Evolutionary conservation across 371 early-diverging fungal genomes (phyloP).

Genomic region (Circinella minor): DNA sequence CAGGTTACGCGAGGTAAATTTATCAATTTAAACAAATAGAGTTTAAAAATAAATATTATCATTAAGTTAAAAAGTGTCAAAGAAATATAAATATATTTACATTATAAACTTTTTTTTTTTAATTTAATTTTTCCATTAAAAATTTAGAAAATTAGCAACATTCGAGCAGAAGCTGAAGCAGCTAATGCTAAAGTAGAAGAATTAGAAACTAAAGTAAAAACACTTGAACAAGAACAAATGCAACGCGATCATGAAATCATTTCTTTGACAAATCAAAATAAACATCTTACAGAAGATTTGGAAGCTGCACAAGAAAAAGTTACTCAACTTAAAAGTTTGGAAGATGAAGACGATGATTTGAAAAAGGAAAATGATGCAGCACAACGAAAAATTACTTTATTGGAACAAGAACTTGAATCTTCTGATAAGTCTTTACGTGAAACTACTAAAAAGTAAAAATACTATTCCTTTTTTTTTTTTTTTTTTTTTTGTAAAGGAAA

Average conservation of each 20-base stretch:
- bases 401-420: slow-evolving; percentile 72
- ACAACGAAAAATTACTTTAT: slow-evolving; percentile 62
- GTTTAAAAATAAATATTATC: neutral
- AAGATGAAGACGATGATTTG: slow-evolving; percentile 66
- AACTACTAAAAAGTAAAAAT: slow-evolving; percentile 72
- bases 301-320: slow-evolving; percentile 67
- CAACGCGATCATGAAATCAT: slow-evolving; percentile 76
- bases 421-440: slow-evolving; percentile 71
- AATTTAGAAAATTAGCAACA: slow-evolving; percentile 62
- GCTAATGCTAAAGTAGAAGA: slow-evolving; percentile 68
- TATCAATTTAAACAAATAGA: neutral
- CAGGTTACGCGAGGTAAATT: slow-evolving; percentile 43
- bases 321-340: slow-evolving; percentile 58
- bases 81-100: too few species aligned
- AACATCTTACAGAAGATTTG: slow-evolving; percentile 66
- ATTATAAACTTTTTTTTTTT: too few species aligned
- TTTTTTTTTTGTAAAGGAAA: too few species aligned
- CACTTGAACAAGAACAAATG: slow-evolving; percentile 54
- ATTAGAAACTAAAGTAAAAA: slow-evolving; percentile 65
- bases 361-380: slow-evolving; percentile 72
- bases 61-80: neutral
- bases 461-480: too few species aligned
- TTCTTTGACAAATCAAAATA: slow-evolving; percentile 68
- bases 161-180: slow-evolving; percentile 75
- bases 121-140: too few species aligned